Evolutionary conservation across 164 flowering plant species (phyloP).

Genomic region (Tinospora cordifolia): DNA sequence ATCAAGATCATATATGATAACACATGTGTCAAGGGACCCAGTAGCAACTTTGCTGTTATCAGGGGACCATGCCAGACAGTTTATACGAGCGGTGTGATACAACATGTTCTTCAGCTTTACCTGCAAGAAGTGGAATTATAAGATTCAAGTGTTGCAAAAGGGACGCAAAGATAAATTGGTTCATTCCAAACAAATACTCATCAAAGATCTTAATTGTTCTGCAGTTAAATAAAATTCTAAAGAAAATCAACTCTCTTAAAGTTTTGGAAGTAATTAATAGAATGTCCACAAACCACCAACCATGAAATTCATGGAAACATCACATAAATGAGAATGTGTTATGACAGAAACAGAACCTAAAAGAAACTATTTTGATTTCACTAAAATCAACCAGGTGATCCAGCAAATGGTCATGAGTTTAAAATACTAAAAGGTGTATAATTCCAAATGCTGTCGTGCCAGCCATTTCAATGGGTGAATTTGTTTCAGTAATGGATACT

Average conservation of each 20-base stretch:
- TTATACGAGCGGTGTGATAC: slow-evolving; percentile 88
- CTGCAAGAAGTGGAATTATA: slow-evolving; percentile 33
- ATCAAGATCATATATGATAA: slow-evolving; percentile 65
- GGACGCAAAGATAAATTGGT: background rate
- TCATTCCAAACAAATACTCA: background rate
- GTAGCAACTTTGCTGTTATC: slow-evolving; percentile 78
- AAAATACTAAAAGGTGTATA: too few species aligned
- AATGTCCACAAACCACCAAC: background rate
- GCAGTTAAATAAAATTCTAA: background rate
- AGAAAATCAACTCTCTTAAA: background rate
- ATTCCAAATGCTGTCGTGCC: too few species aligned
- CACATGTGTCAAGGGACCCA: slow-evolving; percentile 86
- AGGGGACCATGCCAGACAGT: slow-evolving; percentile 95
- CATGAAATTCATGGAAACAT: background rate
- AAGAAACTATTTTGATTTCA: too few species aligned
- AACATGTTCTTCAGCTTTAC: slow-evolving; percentile 90
- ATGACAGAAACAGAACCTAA: too few species aligned
- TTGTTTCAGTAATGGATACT: too few species aligned
- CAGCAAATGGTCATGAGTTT: too few species aligned
- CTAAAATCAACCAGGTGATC: too few species aligned
- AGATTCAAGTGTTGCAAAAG: background rate
- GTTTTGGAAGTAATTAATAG: background rate
- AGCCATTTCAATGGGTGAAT: too few species aligned
- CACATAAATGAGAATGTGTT: too few species aligned
- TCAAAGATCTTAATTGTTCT: background rate